Percentiles rank a stretch among this genome's conserved stretches.
These are phyloP conservation scores for Boletus rex-veris DNA, from an alignment of 768 basidiomycete genomes.

Conservation along the genomic window DNA sequence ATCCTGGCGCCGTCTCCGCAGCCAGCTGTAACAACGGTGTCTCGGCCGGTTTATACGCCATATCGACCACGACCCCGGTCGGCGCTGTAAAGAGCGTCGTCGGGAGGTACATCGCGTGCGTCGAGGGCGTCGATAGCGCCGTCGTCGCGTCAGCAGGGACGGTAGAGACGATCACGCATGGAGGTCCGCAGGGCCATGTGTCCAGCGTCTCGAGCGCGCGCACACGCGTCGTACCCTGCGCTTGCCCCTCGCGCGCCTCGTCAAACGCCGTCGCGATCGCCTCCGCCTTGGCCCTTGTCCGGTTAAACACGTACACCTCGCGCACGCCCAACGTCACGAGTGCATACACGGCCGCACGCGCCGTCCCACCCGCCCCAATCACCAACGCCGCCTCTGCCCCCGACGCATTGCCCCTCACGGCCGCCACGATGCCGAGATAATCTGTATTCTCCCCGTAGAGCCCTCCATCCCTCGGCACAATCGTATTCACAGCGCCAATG, in stretches of 20 bases:
- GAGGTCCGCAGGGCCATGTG: conserved; percentile 48
- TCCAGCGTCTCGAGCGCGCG: conserved; percentile 58
- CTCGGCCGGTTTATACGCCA: conserved; percentile 88
- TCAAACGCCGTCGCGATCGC: conserved; percentile 64
- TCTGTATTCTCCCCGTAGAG: conserved; percentile 95
- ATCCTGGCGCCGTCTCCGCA: conserved; percentile 43
- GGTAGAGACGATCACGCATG: conserved; percentile 82
- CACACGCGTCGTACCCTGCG: conserved; percentile 40
- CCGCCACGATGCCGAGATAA: conserved; percentile 81
- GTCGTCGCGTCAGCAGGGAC: conserved; percentile 72
- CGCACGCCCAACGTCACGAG: conserved; percentile 64
- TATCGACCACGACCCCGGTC: conserved; percentile 83
- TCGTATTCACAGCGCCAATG: conserved; percentile 95
- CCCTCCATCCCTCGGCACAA: conserved; percentile 48
- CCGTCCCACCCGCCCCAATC: conserved; percentile 93
- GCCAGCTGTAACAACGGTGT: conserved; percentile 80
- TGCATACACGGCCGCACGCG: conserved; percentile 92
- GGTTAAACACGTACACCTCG: conserved; percentile 83
- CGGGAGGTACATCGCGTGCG: conserved; percentile 48
- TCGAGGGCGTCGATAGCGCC: conserved; percentile 6
- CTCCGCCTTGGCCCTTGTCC: conserved; percentile 72
- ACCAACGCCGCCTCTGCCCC: conserved; percentile 55
- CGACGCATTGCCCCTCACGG: conserved; percentile 43
- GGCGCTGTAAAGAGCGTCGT: conserved; percentile 51
- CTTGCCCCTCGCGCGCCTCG: conserved; percentile 3